Base-by-base conservation (phyloP, 169 alveolate genomes). In the Plasmodium vinckei region DNA sequence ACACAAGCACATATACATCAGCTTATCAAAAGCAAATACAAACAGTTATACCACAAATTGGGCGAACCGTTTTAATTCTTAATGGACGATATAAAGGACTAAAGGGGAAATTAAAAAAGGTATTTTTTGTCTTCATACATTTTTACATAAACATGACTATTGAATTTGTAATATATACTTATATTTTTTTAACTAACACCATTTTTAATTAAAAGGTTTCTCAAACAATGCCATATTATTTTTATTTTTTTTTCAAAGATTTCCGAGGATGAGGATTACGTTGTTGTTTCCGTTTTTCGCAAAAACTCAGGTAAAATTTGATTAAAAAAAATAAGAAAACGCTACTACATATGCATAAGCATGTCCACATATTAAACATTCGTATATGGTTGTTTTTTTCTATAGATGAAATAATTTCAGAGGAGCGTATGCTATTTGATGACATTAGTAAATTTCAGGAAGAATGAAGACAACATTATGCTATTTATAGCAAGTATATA, bases 21-120 rank as follows among this genome's bases (percentile, higher is more conserved):
- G 89, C 89, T 39, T 10, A 79, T 54, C 75, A 59, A 44, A 79
- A 67, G 61, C 89, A 79, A 47, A 61, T 79, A 7, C 84, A 79
- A 67, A 79, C 89, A 25, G 89, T 79, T 21, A 67, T 79, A 79
- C 89, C 89, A 9, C 67, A 79, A 54, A 79, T 64, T 60, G 89
- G 89, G 10, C 23, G 72, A 70, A 27, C 19, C 33, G 82, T 79
- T 39, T 39, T 79, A 25, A 57, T 79, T 27, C 72, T 79, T 19
- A 39, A 49, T 13, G 89, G 89, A 15, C 27, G 56, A 6, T 79
- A 79, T 49, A 79, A 60, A n/a, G 89, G 82, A 5, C 15, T 7
- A 9, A 23, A 27, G 27, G 89, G 84, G 56, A 71, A 67, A 49
- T 9, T 79, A 9, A 79, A 79, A 17, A 68, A 79, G 79, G 89